A percentile compares a stretch with the other conserved stretches of the same genome.
Conservation (phyloP, 1,284 basidiomycete genomes). For the Naganishia cerealis region DNA sequence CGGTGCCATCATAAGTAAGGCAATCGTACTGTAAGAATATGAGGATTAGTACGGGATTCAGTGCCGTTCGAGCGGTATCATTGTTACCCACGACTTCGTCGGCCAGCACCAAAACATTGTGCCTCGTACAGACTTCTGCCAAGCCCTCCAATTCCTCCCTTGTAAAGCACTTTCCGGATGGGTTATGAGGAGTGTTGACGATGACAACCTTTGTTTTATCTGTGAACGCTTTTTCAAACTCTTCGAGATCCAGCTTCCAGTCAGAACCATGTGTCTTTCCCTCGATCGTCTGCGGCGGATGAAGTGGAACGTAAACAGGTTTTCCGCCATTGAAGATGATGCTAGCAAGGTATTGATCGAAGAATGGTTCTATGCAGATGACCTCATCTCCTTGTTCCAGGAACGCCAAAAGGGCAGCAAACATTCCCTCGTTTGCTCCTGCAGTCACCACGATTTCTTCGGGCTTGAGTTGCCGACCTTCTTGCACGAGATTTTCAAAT, state of each 20-base stretch:
- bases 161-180: slow-evolving; percentile 91
- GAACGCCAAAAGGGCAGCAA: slow-evolving; percentile 84
- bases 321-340: slow-evolving; percentile 89
- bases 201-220: slow-evolving; percentile 88
- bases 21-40: slow-evolving; percentile 73
- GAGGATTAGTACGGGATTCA: background rate
- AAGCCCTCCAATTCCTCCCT: slow-evolving; percentile 77
- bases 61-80: too few species aligned
- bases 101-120: slow-evolving; percentile 87
- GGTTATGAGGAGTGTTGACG: slow-evolving; percentile 94
- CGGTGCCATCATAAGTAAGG: slow-evolving; percentile 80
- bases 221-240: slow-evolving; percentile 80
- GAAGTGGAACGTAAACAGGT: slow-evolving; percentile 90
- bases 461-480: slow-evolving; percentile 69
- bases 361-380: slow-evolving; percentile 97
- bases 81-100: slow-evolving; percentile 82
- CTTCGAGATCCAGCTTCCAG: slow-evolving; percentile 83
- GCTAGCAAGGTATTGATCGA: slow-evolving; percentile 92
- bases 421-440: slow-evolving; percentile 96
- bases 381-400: slow-evolving; percentile 90
- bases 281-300: slow-evolving; percentile 66
- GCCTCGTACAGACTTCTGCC: slow-evolving; percentile 82
- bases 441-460: slow-evolving; percentile 94
- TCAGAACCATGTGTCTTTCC: slow-evolving; percentile 67
- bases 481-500: slow-evolving; percentile 59